These are phyloP conservation scores for Macrocybe gigantea DNA, from an alignment of 768 basidiomycete genomes.

Conservation along the genomic window DNA sequence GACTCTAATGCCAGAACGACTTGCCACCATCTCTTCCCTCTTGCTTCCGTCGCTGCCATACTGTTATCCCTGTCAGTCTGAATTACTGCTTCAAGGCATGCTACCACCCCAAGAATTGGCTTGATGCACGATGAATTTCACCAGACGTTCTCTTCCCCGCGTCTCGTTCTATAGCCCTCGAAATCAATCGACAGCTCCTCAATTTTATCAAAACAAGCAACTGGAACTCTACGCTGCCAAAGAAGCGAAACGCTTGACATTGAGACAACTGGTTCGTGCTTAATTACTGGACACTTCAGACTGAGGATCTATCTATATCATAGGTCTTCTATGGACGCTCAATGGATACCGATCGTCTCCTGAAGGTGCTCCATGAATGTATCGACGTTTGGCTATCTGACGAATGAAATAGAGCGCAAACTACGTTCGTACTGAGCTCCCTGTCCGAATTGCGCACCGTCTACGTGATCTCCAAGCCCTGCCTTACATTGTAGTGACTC, in stretches of 20 bases:
- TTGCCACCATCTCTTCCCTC: too few species aligned
- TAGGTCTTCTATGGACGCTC: slow-evolving; percentile 85
- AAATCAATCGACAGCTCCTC: slow-evolving; percentile 33
- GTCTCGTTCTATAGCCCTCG: slow-evolving; percentile 2
- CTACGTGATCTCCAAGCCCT: slow-evolving; percentile 81
- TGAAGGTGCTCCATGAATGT: slow-evolving; percentile 46
- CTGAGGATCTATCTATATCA: neutral
- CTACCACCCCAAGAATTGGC: too few species aligned
- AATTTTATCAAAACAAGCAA: slow-evolving; percentile 82
- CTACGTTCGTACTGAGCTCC: slow-evolving; percentile 85
- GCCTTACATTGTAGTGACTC: slow-evolving; percentile 82
- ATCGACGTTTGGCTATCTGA: neutral
- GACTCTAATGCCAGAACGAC: too few species aligned
- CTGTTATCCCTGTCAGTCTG: too few species aligned
- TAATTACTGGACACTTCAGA: neutral
- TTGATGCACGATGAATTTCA: neutral
- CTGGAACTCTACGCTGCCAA: slow-evolving; percentile 76
- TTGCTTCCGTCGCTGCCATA: neutral
- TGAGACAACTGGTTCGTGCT: slow-evolving; percentile 67
- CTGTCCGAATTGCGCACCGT: slow-evolving; percentile 83
- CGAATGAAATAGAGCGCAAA: slow-evolving; percentile 63
- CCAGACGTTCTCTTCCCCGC: slow-evolving; percentile 1
- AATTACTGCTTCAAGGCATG: too few species aligned
- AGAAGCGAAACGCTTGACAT: slow-evolving; percentile 63
- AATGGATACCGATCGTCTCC: slow-evolving; percentile 71